These are phyloP conservation scores for Protomyces gravidus DNA, from an alignment of 1,139 yeast species.

Conservation along the genomic window DNA sequence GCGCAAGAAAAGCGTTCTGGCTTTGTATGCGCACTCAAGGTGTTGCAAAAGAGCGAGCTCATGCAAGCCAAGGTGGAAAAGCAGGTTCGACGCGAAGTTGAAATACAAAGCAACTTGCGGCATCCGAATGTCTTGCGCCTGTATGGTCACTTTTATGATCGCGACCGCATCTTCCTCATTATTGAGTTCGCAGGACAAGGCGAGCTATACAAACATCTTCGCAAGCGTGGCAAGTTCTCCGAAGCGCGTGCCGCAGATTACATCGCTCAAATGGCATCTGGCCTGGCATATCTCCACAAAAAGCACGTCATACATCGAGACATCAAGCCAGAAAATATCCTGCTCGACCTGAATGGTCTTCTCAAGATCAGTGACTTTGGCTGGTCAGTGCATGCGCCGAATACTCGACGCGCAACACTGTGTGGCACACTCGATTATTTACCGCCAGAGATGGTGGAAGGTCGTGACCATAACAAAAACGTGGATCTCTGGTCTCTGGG, in stretches of 20 bases:
- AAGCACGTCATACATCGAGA: conserved; percentile 85
- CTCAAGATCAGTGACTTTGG: conserved; percentile 91
- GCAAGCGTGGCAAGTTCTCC: conserved; percentile 60
- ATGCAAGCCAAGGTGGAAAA: conserved; percentile 72
- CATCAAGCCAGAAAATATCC: conserved; percentile 84
- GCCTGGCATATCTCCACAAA: conserved; percentile 68
- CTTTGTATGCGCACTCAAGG: conserved; percentile 82
- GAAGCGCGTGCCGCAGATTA: conserved; percentile 72
- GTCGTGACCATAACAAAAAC: conserved; percentile 66
- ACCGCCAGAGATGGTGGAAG: conserved; percentile 93
- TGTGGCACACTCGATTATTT: conserved; percentile 94
- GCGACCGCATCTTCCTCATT: conserved; percentile 70
- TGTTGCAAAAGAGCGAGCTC: conserved; percentile 78
- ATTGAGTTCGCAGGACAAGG: conserved; percentile 85
- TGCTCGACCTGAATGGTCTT: conserved; percentile 65
- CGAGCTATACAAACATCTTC: conserved; percentile 72
- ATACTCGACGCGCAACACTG: conserved; percentile 62
- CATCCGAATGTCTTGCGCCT: conserved; percentile 78
- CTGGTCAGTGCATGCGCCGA: conserved; percentile 77
- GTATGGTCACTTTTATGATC: conserved; percentile 81
- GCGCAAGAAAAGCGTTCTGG: conserved; percentile 73
- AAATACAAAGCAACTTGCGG: conserved; percentile 69
- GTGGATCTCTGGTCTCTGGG: conserved; percentile 96
- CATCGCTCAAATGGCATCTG: conserved; percentile 76
- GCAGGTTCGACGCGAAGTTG: conserved; percentile 86